Conservation (phyloP, 176 grass and related monocot species). For the Zea mays region Zm-B73-REFERENCE-NAM-5.0 NC_050102.1:8643001-8643500, state of each 20-base stretch:
- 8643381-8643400: background rate
- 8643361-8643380: background rate
- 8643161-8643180: background rate
- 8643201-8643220: background rate
- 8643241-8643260: background rate
- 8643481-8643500: background rate
- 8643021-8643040: too few relatives aligned
- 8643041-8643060: too few relatives aligned
- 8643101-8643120: too few relatives aligned
- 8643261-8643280: background rate
- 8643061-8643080: too few relatives aligned
- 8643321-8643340: background rate
- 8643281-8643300: constrained; percentile 4
- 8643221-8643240: background rate
- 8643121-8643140: background rate
- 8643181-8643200: background rate
- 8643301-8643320: background rate
- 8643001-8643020: too few relatives aligned
- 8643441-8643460: background rate
- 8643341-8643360: background rate
- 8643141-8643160: background rate
- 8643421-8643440: background rate
- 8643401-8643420: background rate
- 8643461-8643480: background rate
- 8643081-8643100: too few relatives aligned